phyloP scores from a whole-genome alignment of 2,329 filamentous ascomycete genomes.

The Aspergillus hiratsukae region DNA sequence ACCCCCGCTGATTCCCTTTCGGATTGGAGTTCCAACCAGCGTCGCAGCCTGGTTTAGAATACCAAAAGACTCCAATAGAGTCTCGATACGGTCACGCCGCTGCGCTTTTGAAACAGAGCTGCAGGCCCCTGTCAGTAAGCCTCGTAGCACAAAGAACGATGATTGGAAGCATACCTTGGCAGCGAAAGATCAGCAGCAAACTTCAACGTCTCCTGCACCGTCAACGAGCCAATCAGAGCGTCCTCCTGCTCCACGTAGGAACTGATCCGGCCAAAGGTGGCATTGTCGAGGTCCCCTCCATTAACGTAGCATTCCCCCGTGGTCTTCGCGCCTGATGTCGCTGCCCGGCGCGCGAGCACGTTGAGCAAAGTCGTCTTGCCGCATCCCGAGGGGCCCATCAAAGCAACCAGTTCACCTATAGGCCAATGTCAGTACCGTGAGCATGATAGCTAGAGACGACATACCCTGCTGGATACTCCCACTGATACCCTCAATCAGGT shows the following conservation, averaged over 20 bases:
- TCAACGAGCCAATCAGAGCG: slow-evolving; percentile 74
- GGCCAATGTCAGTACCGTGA: neutral
- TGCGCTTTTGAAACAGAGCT: slow-evolving; percentile 54
- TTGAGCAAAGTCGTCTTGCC: slow-evolving; percentile 86
- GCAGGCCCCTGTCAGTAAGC: slow-evolving; percentile 1
- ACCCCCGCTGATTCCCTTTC: slow-evolving; percentile 78
- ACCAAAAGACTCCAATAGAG: slow-evolving; percentile 68
- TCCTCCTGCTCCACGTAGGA: slow-evolving; percentile 88
- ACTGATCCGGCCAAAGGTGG: slow-evolving; percentile 60
- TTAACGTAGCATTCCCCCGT: slow-evolving; percentile 59
- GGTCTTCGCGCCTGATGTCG: slow-evolving; percentile 50
- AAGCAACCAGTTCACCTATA: slow-evolving; percentile 65
- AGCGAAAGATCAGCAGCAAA: slow-evolving; percentile 70
- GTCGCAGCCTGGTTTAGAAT: slow-evolving; percentile 64
- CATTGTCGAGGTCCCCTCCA: slow-evolving; percentile 50
- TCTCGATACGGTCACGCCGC: slow-evolving; percentile 59
- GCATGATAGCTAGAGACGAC: slow-evolving; percentile 2
- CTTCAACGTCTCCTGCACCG: slow-evolving; percentile 71
- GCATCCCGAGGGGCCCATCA: slow-evolving; percentile 72
- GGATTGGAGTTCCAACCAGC: slow-evolving; percentile 74
- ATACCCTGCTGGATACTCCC: slow-evolving; percentile 61
- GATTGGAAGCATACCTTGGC: slow-evolving; percentile 40
- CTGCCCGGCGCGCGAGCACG: slow-evolving; percentile 63
- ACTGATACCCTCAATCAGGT: slow-evolving; percentile 59
- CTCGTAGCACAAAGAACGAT: neutral